Percentiles rank a stretch among this genome's conserved stretches.
These are phyloP conservation scores for Solanum acaule DNA, from an alignment of 257 asterid species.

Conservation along the genomic window DNA sequence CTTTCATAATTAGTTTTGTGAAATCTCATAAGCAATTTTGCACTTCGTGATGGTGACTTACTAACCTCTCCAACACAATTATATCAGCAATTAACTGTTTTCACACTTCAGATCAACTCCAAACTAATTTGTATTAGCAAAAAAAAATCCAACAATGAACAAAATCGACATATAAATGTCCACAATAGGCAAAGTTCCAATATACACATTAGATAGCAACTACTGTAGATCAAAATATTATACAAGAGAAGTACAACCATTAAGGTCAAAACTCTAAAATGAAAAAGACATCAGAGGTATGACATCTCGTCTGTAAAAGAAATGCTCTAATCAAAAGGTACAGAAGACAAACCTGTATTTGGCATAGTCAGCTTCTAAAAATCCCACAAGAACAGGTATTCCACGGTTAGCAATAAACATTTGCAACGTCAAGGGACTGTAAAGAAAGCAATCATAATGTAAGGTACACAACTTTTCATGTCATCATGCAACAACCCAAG, in stretches of 20 bases:
- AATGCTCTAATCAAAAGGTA: background rate
- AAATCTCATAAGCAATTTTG: background rate
- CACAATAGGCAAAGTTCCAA: background rate
- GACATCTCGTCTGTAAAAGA: background rate
- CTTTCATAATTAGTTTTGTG: background rate
- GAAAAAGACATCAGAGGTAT: background rate
- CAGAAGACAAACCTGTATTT: slow-evolving; percentile 63
- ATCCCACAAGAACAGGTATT: slow-evolving; percentile 92
- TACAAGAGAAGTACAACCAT: background rate
- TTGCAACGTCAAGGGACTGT: slow-evolving; percentile 89
- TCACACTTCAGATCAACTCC: background rate
- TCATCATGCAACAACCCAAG: background rate
- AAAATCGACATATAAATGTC: background rate
- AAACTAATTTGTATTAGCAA: background rate
- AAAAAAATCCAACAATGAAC: background rate
- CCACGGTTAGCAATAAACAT: slow-evolving; percentile 98
- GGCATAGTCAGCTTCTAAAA: slow-evolving; percentile 97
- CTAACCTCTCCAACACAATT: background rate
- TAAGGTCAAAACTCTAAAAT: background rate
- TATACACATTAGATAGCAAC: background rate
- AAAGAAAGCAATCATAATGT: slow-evolving; percentile 9
- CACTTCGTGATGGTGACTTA: background rate
- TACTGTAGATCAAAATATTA: background rate
- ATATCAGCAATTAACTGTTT: background rate
- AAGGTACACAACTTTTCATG: background rate